phyloP scores from a whole-genome alignment of 495 filamentous ascomycete genomes.

The Rostrohypoxylon terebratum region DNA sequence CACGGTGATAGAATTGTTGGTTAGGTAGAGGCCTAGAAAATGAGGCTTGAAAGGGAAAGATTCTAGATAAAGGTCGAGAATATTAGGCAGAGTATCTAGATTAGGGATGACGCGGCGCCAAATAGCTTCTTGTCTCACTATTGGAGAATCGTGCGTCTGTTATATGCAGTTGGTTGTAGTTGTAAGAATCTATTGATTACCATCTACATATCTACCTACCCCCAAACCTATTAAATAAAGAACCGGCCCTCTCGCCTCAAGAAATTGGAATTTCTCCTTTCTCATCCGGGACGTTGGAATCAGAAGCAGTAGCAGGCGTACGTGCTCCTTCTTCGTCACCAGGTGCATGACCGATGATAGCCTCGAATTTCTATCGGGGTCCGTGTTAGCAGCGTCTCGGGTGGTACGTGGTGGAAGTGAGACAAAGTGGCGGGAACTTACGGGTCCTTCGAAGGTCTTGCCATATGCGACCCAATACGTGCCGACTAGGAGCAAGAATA shows the following conservation, averaged over 20 bases:
- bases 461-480: conserved; percentile 48
- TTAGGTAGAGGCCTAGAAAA: background rate
- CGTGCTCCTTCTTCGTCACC: conserved; percentile 22
- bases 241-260: background rate
- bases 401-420: background rate
- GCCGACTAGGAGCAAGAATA: conserved; percentile 48
- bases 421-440: conserved; percentile 32
- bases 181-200: too few species aligned
- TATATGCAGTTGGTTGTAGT: too few species aligned
- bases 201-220: too few species aligned
- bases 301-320: background rate
- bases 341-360: conserved; percentile 37
- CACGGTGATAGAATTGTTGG: background rate
- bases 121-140: too few species aligned
- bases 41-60: too few species aligned
- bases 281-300: conserved; percentile 4
- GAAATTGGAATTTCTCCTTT: conserved; percentile 1
- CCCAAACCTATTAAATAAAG: background rate
- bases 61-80: too few species aligned
- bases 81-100: too few species aligned
- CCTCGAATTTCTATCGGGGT: conserved; percentile 34
- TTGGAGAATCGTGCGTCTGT: too few species aligned
- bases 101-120: too few species aligned
- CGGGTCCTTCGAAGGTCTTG: conserved; percentile 49
- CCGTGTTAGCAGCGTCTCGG: background rate